Conservation (phyloP, 2,329 filamentous ascomycete genomes). For the Colletotrichum sp. region DNA sequence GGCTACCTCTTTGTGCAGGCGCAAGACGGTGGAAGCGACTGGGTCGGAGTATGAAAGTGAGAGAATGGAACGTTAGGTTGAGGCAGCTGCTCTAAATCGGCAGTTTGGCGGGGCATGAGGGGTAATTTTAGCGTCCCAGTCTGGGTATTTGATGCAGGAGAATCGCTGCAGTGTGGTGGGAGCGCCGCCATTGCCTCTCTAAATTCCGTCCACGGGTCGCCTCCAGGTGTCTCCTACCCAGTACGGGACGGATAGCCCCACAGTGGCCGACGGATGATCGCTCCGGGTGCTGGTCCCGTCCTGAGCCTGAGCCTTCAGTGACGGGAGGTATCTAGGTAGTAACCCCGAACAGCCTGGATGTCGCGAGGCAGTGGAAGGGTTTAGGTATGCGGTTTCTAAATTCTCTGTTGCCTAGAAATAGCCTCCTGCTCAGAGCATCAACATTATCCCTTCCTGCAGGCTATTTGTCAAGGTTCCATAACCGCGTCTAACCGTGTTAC, state of each 20-base stretch:
- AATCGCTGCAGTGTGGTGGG: background rate
- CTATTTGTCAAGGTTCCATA: background rate
- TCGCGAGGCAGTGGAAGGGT: background rate
- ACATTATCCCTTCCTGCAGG: background rate
- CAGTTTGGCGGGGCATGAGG: conserved; percentile 20
- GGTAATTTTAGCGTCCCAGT: conserved; percentile 18
- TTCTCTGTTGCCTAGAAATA: background rate
- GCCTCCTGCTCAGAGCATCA: background rate
- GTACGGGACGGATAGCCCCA: background rate
- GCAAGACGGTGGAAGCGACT: background rate
- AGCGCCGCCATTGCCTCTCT: background rate
- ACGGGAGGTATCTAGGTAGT: background rate
- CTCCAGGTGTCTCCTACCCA: background rate
- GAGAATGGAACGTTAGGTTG: background rate
- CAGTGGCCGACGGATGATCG: background rate
- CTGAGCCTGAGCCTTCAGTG: background rate
- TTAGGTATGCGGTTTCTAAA: background rate
- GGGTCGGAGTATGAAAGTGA: background rate
- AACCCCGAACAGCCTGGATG: background rate
- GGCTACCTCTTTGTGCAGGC: background rate
- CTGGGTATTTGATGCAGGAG: background rate
- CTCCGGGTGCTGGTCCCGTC: background rate
- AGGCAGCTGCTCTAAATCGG: conserved; percentile 14
- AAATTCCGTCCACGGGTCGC: background rate
- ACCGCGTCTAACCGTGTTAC: background rate